Evolutionary conservation across 2,329 filamentous ascomycete genomes (phyloP).

Genomic region (Cadophora luteo-olivacea): DNA sequence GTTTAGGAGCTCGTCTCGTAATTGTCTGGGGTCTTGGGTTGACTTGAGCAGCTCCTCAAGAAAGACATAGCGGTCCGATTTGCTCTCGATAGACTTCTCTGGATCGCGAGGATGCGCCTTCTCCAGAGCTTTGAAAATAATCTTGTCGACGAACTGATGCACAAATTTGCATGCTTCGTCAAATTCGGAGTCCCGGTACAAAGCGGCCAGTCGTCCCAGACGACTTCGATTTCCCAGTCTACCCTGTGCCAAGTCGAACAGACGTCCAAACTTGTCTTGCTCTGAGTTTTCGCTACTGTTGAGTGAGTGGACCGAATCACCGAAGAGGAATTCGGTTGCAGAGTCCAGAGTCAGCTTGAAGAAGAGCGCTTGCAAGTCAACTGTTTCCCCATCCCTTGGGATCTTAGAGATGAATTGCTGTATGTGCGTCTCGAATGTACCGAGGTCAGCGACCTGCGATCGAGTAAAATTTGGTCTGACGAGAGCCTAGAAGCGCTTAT

Average conservation of each 20-base stretch:
- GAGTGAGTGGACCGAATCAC: slow-evolving; percentile 55
- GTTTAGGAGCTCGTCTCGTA: slow-evolving; percentile 58
- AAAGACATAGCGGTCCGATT: slow-evolving; percentile 58
- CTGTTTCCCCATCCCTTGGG: slow-evolving; percentile 57
- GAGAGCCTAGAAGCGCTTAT: slow-evolving; percentile 20
- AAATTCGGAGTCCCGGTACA: slow-evolving; percentile 41
- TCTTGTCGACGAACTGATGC: slow-evolving; percentile 56
- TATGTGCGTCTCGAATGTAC: slow-evolving; percentile 74
- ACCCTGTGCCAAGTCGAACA: slow-evolving; percentile 55
- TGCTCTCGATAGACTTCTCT: slow-evolving; percentile 46
- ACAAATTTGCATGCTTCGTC: slow-evolving; percentile 47
- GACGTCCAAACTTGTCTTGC: slow-evolving; percentile 51
- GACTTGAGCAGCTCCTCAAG: slow-evolving; percentile 61
- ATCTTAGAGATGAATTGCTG: slow-evolving; percentile 64
- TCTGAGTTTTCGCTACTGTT: slow-evolving; percentile 34
- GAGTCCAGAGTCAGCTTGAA: slow-evolving; percentile 60
- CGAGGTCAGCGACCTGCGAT: slow-evolving; percentile 67
- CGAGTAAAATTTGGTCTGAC: slow-evolving; percentile 29
- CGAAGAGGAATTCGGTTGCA: slow-evolving; percentile 58
- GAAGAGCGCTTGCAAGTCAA: slow-evolving; percentile 70
- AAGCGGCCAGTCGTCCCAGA: slow-evolving; percentile 47
- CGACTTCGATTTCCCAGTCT: slow-evolving; percentile 49
- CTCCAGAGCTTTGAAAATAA: slow-evolving; percentile 50
- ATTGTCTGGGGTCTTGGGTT: slow-evolving; percentile 51
- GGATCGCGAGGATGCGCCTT: slow-evolving; percentile 41